Conservation (phyloP, 225 moss, liverwort and hornwort genomes). For the Straminergon stramineum region DNA sequence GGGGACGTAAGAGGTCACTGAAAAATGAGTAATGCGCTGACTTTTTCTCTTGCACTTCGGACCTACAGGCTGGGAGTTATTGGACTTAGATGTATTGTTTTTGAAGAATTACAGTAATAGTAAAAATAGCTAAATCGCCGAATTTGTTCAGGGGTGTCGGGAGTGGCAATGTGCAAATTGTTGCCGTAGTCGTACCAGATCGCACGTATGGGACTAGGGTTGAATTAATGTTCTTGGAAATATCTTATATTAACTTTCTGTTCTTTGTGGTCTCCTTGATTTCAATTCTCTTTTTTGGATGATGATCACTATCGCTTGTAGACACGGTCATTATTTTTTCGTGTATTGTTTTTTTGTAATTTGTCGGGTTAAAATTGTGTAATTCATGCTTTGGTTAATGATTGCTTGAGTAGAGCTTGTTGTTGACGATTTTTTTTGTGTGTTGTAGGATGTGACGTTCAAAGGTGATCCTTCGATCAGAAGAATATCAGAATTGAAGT, state of each 20-base stretch:
- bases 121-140: too few relatives aligned
- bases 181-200: neutral
- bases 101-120: neutral
- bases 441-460: slow-evolving; percentile 51
- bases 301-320: neutral
- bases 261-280: neutral
- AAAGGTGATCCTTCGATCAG: slow-evolving; percentile 87
- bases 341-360: neutral
- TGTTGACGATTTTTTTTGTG: neutral
- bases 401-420: neutral
- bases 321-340: neutral
- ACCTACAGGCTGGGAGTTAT: neutral
- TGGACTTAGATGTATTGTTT: neutral
- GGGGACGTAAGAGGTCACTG: neutral
- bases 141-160: neutral
- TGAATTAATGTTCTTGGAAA: neutral
- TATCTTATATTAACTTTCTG: neutral
- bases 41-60: neutral
- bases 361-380: neutral
- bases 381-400: neutral
- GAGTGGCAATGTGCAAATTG: neutral
- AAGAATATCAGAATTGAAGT: slow-evolving; percentile 56
- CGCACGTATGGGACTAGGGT: neutral
- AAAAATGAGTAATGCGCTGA: neutral
- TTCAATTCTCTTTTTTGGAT: too few relatives aligned